Percentiles rank a stretch among this genome's conserved stretches.
phyloP scores from a whole-genome alignment of 106 monocot species.

The Dendrobium officinale region DNA sequence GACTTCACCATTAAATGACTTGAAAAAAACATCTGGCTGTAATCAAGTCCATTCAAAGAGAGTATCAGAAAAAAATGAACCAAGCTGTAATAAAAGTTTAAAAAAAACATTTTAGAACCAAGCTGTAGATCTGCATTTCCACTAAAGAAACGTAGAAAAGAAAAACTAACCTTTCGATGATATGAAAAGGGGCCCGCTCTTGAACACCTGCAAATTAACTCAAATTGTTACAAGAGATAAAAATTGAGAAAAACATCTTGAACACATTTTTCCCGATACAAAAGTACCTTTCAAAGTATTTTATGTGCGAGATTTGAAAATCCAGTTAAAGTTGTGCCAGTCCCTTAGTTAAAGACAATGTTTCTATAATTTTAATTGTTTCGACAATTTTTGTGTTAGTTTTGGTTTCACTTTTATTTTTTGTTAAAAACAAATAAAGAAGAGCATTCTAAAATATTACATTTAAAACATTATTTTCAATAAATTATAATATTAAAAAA shows the following conservation, averaged over 20 bases:
- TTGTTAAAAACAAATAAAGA: background rate
- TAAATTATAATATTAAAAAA: background rate
- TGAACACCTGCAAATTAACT: constrained; percentile 57
- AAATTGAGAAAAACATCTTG: background rate
- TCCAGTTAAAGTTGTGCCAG: background rate
- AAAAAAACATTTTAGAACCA: background rate
- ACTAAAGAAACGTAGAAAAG: background rate
- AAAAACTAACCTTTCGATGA: constrained; percentile 74
- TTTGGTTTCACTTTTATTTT: background rate
- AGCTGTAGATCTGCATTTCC: background rate
- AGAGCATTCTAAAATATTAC: background rate
- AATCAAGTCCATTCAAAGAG: too few relatives aligned
- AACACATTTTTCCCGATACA: background rate
- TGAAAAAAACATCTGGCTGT: too few relatives aligned
- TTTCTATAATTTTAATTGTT: background rate
- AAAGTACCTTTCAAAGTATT: background rate
- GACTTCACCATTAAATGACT: too few relatives aligned
- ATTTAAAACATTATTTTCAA: background rate
- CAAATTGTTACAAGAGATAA: background rate
- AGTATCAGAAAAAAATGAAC: too few relatives aligned
- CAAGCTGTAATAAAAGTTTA: too few relatives aligned
- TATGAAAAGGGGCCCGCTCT: constrained; percentile 84
- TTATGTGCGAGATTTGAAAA: background rate
- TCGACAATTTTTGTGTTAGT: background rate
- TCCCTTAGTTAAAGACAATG: background rate